A percentile compares a stretch with the other conserved stretches of the same genome.
phyloP scores from a whole-genome alignment of 148 eudicot species.

The Mesembryanthemum crystallinum region DNA sequence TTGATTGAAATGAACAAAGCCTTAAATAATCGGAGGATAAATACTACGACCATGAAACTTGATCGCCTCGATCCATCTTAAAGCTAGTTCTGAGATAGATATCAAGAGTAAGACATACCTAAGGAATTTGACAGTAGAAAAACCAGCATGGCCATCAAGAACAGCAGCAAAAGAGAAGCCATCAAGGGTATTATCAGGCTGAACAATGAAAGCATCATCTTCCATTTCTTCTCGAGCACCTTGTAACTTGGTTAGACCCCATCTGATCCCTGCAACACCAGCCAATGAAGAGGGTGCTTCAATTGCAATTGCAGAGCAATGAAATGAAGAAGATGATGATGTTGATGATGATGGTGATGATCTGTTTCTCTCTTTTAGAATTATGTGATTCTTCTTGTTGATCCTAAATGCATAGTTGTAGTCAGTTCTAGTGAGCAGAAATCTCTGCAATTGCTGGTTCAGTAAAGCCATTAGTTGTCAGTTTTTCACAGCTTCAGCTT shows the following conservation, averaged over 20 bases:
- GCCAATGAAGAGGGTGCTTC: conserved; percentile 59
- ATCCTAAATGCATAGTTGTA: conserved; percentile 25
- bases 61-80: no score
- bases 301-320: conserved; percentile 82
- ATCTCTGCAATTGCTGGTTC: conserved; percentile 63
- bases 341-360: conserved; percentile 17
- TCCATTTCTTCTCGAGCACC: conserved; percentile 96
- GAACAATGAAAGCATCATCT: conserved; percentile 66
- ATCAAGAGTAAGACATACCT: conserved; percentile 37
- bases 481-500: conserved; percentile 17
- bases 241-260: conserved; percentile 75
- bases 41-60: no score
- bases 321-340: conserved; percentile 9
- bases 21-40: no score
- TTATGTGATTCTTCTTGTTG: conserved; percentile 35
- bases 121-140: conserved; percentile 68
- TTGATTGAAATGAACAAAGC: no score
- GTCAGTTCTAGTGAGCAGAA: conserved; percentile 39
- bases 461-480: conserved; percentile 55
- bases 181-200: conserved; percentile 44
- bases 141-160: conserved; percentile 95
- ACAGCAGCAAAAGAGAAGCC: conserved; percentile 91
- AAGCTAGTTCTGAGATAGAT: neutral
- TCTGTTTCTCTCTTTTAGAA: conserved; percentile 29
- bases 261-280: conserved; percentile 52